Evolutionary conservation across 441 rosid species (phyloP), one percentile per base, ranked within the genome.

Genomic region (Jatropha podagrica): DNA sequence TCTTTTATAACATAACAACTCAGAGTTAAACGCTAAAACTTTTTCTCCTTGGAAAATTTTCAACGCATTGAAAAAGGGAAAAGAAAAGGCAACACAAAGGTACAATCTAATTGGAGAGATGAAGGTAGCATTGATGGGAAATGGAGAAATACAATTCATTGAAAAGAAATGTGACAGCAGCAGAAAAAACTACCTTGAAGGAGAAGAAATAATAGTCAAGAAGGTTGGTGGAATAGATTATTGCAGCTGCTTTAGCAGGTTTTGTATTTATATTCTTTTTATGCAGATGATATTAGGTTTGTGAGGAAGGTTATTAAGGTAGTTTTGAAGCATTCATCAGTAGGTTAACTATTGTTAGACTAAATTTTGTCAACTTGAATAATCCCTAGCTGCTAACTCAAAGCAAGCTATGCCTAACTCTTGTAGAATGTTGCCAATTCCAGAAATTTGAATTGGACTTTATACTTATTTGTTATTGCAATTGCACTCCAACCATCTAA

Each of bases 111-210:
- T 8, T 23, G 65, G 64, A 26, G 46, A 74, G 71, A 65, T 55
- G 71, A 65, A 74, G 71, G 1, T 32, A 32, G 32, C 77, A 42
- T 52, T 74, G 64, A 15, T 4, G 54, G 52, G 52, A 74, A 51
- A 10, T 37, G 2, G 32, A 18, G 61, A 48, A 62, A 59, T 40
- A 14, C 4, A 8, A 40, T 64, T 64, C 52, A 37, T 48, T 63
- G 64, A 59, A 56, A 44, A 41, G 56, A 55, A 74, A 65, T 54
- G 42, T 55, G 69, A 46, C 27, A 58, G 32, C 32, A 59, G 7
- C 18, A 2, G n/a, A 58, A 62, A 27, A 4, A 40, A 58, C 26
- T 59, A 59, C 5, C 74, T 76, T 76, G n/a, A 61, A 75, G 49
- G 40, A 48, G 73, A 68, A 59, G 68, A 51, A 69, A 69, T 38